Conservation (phyloP, 2,329 filamentous ascomycete genomes). For the Penicillium fuscoglaucum region DNA sequence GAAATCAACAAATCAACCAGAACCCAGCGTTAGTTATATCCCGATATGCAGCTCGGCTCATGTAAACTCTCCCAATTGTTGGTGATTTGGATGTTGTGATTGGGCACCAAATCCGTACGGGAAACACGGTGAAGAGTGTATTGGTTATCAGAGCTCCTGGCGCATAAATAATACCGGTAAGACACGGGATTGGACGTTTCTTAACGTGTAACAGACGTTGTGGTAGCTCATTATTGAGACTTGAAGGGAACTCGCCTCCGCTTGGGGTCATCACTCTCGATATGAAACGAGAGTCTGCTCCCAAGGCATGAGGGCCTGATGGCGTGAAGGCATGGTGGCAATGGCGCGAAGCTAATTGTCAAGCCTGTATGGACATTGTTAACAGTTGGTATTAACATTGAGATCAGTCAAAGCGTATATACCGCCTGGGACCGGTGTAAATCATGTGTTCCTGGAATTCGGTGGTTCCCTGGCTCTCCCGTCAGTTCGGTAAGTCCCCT, state of each 20-base stretch:
- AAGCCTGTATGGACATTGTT: not conserved
- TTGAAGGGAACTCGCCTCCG: not conserved
- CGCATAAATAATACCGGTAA: not conserved
- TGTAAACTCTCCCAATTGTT: not conserved
- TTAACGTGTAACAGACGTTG: not conserved
- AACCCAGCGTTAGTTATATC: too few species aligned
- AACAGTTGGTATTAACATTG: not conserved
- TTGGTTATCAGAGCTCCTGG: not conserved
- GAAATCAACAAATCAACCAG: not conserved
- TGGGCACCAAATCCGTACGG: not conserved
- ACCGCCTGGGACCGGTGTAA: not conserved
- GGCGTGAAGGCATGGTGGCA: not conserved
- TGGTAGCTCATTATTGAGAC: not conserved
- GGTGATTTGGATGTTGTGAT: not conserved
- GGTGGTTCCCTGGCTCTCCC: slow-evolving; percentile 1
- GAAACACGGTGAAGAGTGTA: not conserved
- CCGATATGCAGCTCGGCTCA: not conserved
- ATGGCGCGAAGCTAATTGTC: not conserved
- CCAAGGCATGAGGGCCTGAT: not conserved
- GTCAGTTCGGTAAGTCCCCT: slow-evolving; percentile 7
- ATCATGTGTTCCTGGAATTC: not conserved
- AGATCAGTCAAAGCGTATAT: not conserved
- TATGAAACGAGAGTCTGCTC: not conserved
- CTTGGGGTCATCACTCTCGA: not conserved
- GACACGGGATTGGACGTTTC: not conserved